These are phyloP conservation scores for Alliaria petiolata DNA, from an alignment of 345 rosid genomes.

Conservation along the genomic window DNA sequence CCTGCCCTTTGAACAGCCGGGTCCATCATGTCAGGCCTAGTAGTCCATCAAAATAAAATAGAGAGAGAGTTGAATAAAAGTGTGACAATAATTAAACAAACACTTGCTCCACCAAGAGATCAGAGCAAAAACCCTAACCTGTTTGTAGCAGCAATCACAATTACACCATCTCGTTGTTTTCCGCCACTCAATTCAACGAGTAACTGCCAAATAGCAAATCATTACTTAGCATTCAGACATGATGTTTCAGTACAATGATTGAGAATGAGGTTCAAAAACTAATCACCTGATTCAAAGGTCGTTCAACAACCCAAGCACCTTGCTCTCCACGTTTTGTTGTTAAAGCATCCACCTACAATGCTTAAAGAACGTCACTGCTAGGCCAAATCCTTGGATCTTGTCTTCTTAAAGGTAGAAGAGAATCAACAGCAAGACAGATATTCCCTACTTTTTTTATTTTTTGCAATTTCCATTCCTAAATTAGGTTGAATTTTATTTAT, in stretches of 20 bases:
- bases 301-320: slow-evolving; percentile 40
- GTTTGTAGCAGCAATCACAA: slow-evolving; percentile 40
- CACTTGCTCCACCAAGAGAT: too few relatives aligned
- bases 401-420: too few relatives aligned
- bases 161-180: slow-evolving; percentile 56
- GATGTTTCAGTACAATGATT: neutral
- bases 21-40: slow-evolving; percentile 29
- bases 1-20: slow-evolving; percentile 72
- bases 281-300: neutral
- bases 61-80: neutral
- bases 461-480: too few relatives aligned
- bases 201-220: neutral
- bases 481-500: too few relatives aligned
- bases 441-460: too few relatives aligned
- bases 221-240: neutral
- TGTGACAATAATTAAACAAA: neutral
- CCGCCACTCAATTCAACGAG: slow-evolving; percentile 41
- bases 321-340: slow-evolving; percentile 72
- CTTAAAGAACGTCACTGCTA: neutral
- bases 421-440: too few relatives aligned
- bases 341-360: slow-evolving; percentile 42
- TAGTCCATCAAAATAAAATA: neutral
- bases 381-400: too few relatives aligned
- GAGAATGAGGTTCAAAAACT: neutral
- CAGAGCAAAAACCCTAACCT: neutral